phyloP scores from a whole-genome alignment of 208 protist species.

The Leishmania braziliensis region DNA sequence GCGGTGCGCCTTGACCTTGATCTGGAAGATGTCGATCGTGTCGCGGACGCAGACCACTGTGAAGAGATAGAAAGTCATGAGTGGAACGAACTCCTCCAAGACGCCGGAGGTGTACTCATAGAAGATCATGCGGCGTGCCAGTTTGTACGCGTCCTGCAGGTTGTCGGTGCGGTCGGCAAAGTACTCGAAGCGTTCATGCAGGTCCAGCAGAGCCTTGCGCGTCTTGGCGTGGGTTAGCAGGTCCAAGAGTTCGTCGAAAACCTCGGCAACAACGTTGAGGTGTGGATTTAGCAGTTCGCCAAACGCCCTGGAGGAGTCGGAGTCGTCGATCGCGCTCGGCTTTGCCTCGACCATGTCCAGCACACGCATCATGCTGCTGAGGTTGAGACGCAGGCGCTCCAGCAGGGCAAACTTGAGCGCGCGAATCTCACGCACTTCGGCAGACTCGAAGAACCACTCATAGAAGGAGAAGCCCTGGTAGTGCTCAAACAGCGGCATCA shows the following conservation, averaged over 20 bases:
- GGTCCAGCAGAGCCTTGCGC: slow-evolving; percentile 37
- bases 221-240: slow-evolving; percentile 55
- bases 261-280: slow-evolving; percentile 52
- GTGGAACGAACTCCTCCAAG: slow-evolving; percentile 87
- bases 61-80: slow-evolving; percentile 93
- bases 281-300: slow-evolving; percentile 59
- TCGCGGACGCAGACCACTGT: slow-evolving; percentile 79
- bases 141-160: slow-evolving; percentile 67
- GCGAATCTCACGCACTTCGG: slow-evolving; percentile 67
- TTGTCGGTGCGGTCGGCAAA: slow-evolving; percentile 52
- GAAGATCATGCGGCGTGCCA: slow-evolving; percentile 74
- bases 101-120: slow-evolving; percentile 73
- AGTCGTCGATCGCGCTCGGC: slow-evolving; percentile 74
- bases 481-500: slow-evolving; percentile 62
- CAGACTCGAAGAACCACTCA: slow-evolving; percentile 83
- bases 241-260: slow-evolving; percentile 71
- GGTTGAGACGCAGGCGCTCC: slow-evolving; percentile 70
- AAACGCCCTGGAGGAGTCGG: slow-evolving; percentile 69
- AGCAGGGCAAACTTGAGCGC: slow-evolving; percentile 66
- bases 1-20: slow-evolving; percentile 44
- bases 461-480: slow-evolving; percentile 76
- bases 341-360: slow-evolving; percentile 80
- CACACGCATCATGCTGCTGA: slow-evolving; percentile 80
- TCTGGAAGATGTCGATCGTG: slow-evolving; percentile 70
- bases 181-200: slow-evolving; percentile 43